phyloP scores from a whole-genome alignment of 1,139 yeast species.

The Geotrichum bryndzae region DNA sequence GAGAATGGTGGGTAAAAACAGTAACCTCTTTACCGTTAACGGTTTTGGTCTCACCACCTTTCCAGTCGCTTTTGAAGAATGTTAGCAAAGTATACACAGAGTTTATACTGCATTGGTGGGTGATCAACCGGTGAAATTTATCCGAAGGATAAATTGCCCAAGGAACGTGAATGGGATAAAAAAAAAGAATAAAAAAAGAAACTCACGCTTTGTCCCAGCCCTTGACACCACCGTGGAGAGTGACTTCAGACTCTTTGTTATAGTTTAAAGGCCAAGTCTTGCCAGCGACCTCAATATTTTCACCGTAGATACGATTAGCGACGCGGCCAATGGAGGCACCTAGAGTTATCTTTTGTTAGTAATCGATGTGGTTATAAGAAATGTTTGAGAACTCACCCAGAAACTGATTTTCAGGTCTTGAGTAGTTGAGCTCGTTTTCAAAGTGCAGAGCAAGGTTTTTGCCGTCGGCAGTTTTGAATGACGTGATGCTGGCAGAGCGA shows the following conservation, averaged over 20 bases:
- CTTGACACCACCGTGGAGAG: constrained; percentile 48
- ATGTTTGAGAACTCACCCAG: constrained; percentile 33
- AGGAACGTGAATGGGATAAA: neutral
- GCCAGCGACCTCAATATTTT: constrained; percentile 42
- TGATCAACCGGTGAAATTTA: neutral
- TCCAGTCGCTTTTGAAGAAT: constrained; percentile 21
- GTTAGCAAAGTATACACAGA: neutral
- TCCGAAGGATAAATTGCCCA: neutral
- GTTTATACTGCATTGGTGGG: neutral
- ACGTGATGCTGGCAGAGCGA: constrained; percentile 26
- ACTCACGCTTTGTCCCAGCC: constrained; percentile 46
- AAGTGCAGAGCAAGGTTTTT: constrained; percentile 26
- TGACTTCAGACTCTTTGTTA: constrained; percentile 33
- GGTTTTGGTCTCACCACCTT: constrained; percentile 40
- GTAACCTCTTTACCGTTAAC: constrained; percentile 34
- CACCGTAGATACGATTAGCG: constrained; percentile 55
- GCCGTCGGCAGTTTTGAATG: constrained; percentile 28
- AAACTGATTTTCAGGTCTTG: constrained; percentile 41
- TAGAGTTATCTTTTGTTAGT: neutral
- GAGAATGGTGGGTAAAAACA: constrained; percentile 35
- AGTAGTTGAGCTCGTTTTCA: constrained; percentile 26
- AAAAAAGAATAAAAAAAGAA: neutral
- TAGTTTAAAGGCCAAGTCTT: constrained; percentile 38
- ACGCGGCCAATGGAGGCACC: constrained; percentile 50
- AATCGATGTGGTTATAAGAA: constrained; percentile 24